Evolutionary conservation across 2,329 filamentous ascomycete genomes (phyloP).

Genomic region (Pseudogymnoascus sp.): DNA sequence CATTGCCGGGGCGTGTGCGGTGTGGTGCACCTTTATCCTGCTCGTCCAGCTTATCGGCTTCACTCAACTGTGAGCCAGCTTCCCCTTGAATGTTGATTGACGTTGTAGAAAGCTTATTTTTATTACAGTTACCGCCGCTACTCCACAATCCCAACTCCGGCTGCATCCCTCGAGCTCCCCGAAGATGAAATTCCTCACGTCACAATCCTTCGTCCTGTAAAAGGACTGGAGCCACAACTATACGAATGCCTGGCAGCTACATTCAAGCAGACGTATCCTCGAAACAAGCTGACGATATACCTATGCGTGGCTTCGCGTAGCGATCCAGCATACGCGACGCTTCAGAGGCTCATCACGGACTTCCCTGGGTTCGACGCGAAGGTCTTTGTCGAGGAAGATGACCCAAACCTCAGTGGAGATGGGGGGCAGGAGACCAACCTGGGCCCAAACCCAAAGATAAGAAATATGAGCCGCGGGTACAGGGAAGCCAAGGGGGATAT

Average conservation of each 20-base stretch:
- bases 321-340: constrained; percentile 70
- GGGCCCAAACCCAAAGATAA: constrained; percentile 96
- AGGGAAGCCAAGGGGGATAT: constrained; percentile 80
- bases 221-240: constrained; percentile 80
- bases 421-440: constrained; percentile 48
- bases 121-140: constrained; percentile 43
- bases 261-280: constrained; percentile 75
- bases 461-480: constrained; percentile 92
- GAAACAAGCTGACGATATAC: constrained; percentile 65
- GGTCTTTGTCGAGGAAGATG: constrained; percentile 74
- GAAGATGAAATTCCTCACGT: constrained; percentile 62
- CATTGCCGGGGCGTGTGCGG: constrained; percentile 40
- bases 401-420: constrained; percentile 55
- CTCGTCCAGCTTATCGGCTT: constrained; percentile 49
- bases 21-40: constrained; percentile 46
- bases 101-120: constrained; percentile 9
- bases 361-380: constrained; percentile 64
- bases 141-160: constrained; percentile 39
- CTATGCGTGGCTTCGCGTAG: constrained; percentile 69
- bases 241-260: constrained; percentile 88
- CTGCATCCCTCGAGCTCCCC: constrained; percentile 43
- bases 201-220: constrained; percentile 87
- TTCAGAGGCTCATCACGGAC: constrained; percentile 63
- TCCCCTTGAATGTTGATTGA: constrained; percentile 14
- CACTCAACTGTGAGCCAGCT: constrained; percentile 41